Base-by-base conservation (phyloP, 495 filamentous ascomycete genomes). In the Neurospora africana region DNA sequence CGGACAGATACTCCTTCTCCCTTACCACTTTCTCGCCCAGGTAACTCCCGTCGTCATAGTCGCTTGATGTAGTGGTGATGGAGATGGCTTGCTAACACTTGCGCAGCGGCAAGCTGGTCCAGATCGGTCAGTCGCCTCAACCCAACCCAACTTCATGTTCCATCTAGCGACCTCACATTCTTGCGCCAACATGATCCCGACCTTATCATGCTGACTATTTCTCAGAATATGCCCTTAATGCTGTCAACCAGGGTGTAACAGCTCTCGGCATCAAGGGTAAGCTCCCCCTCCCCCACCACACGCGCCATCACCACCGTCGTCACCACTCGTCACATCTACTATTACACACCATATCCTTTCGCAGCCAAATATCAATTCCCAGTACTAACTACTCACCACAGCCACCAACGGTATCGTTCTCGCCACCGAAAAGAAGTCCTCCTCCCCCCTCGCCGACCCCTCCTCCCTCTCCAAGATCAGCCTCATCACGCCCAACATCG, bases 1-100 rank as follows among this genome's bases (percentile, higher is more conserved):
- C 95, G 75, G 96, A 99, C 84, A 88, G 96, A 86, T 99, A 99
- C 83, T 98, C 95, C 67, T 99, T 98, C 91, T 98, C 96, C 44
- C 87, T 99, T 78, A 99, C 95, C 68, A 99, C 95, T 72, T 99
- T 99, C 91, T 98, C 95, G 76, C 95, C 95, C 77, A 99, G 95
- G 95, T 97, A 93, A 85, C 77, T 76, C 68, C 37, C 68, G 15
- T 67, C 73, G 72, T 40, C 72, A 69, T 69, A 43, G 71, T 73
- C 61, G 71, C 39, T 44, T 65, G 68, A 43, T 73, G n/a, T 39
- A 53, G 30, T 47, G 30, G 73, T 70, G 72, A 65, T 61, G 70
- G 69, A 30, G 33, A 47, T 44, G n/a, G 37, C 27, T 79, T 79
- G 78, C 86, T 90, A 83, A 90, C 81, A 80, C 74, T 77, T 73